phyloP scores from a whole-genome alignment of 345 rosid genomes.

The Lepidium didymum region DNA sequence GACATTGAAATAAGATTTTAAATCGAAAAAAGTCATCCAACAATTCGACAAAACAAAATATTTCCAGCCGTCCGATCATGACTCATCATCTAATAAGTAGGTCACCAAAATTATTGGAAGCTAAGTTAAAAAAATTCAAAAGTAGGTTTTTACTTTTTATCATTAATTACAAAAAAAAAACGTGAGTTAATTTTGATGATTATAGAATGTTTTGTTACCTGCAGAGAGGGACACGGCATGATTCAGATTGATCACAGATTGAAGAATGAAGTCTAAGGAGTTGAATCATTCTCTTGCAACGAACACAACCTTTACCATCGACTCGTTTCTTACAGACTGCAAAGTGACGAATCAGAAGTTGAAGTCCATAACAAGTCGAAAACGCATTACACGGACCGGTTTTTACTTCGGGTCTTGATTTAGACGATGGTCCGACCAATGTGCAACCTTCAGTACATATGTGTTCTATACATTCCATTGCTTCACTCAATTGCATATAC shows the following conservation, averaged over 20 bases:
- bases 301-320: constrained; percentile 51
- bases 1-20: not conserved
- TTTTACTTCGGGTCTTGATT: constrained; percentile 13
- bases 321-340: constrained; percentile 54
- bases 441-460: constrained; percentile 90
- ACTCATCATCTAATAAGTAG: constrained; percentile 20
- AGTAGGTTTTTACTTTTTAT: not conserved
- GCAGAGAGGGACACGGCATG: constrained; percentile 90
- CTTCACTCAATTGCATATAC: constrained; percentile 65
- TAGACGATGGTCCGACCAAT: constrained; percentile 48
- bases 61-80: constrained; percentile 16
- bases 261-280: constrained; percentile 79
- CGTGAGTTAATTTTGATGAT: not conserved
- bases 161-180: not conserved
- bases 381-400: constrained; percentile 48
- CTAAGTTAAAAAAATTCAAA: constrained; percentile 10
- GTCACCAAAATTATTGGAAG: constrained; percentile 9
- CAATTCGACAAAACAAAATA: not conserved
- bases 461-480: constrained; percentile 84
- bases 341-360: constrained; percentile 65
- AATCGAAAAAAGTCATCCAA: not conserved
- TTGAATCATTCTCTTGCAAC: constrained; percentile 89
- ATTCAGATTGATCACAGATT: constrained; percentile 53
- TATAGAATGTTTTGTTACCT: constrained; percentile 38
- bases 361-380: constrained; percentile 67